These are phyloP conservation scores for Lanmaoa pseudosensibilis DNA, from an alignment of 768 basidiomycete genomes.

Conservation along the genomic window DNA sequence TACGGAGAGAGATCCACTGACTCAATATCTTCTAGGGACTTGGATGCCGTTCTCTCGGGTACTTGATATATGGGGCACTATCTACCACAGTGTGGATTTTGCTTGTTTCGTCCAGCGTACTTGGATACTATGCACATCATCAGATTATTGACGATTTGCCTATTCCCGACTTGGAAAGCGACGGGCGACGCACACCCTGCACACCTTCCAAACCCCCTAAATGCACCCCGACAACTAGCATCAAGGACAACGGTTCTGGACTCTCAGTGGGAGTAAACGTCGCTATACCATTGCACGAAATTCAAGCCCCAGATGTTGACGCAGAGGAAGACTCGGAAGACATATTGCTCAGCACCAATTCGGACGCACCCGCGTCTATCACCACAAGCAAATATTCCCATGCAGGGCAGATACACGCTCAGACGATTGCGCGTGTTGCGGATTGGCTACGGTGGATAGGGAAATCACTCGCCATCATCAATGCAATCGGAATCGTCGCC, in stretches of 20 bases:
- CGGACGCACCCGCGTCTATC: neutral
- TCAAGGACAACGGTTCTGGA: too few relatives aligned
- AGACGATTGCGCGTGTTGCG: neutral
- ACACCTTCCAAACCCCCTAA: neutral
- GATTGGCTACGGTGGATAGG: constrained; percentile 27
- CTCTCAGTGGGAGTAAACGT: neutral
- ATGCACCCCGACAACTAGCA: neutral
- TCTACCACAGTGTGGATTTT: constrained; percentile 33
- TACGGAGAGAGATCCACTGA: too few relatives aligned
- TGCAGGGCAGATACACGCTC: neutral
- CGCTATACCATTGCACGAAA: neutral
- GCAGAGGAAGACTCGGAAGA: neutral
- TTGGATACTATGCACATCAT: constrained; percentile 21
- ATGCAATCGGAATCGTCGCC: constrained; percentile 27
- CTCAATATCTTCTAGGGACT: too few relatives aligned
- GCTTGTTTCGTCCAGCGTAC: constrained; percentile 31
- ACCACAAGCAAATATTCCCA: neutral
- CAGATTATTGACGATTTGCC: neutral
- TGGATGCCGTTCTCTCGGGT: constrained; percentile 36
- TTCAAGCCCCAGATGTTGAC: neutral
- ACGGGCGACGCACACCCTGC: neutral
- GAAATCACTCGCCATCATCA: constrained; percentile 29
- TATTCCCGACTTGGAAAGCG: neutral
- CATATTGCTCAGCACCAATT: too few relatives aligned
- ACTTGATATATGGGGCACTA: constrained; percentile 29